Evolutionary conservation across 257 asterid genomes (phyloP).

Genomic region (Solanum lycopersicoides): DNA sequence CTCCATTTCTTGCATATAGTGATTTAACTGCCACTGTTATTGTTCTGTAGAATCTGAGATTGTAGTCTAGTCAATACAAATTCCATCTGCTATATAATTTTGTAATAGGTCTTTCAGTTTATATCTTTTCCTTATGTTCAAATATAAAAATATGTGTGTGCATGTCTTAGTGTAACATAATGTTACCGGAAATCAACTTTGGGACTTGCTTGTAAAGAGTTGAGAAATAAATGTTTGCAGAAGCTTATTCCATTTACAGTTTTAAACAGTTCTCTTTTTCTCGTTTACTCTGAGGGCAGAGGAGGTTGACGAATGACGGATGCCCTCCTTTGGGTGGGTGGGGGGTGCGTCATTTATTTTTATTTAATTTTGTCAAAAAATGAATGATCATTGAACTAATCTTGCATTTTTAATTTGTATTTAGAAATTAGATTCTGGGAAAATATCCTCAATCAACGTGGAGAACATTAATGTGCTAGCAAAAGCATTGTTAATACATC

Average conservation of each 20-base stretch:
- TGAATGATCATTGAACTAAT: neutral
- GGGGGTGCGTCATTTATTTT: neutral
- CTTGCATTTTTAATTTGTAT: slow-evolving; percentile 4
- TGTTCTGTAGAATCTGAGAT: neutral
- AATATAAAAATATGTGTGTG: neutral
- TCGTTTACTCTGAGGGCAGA: neutral
- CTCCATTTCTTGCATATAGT: neutral
- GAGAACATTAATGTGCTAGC: slow-evolving; percentile 56
- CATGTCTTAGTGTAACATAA: neutral
- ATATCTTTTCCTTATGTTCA: neutral
- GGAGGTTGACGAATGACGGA: neutral
- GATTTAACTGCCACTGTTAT: neutral
- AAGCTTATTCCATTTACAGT: neutral
- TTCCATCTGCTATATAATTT: neutral
- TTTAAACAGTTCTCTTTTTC: neutral
- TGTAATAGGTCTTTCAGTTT: neutral
- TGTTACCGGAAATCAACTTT: neutral
- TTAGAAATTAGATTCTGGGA: slow-evolving; percentile 48
- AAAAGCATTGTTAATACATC: slow-evolving; percentile 26
- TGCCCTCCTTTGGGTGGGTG: neutral
- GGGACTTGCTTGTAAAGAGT: neutral
- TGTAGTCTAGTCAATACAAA: neutral
- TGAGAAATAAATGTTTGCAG: neutral
- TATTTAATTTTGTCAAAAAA: neutral
- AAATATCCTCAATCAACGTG: slow-evolving; percentile 35